A percentile compares a stretch with the other conserved stretches of the same genome.
These are phyloP conservation scores for Cryptosporidium tyzzeri DNA, from an alignment of 169 alveolate species.

Conservation along the genomic window DNA sequence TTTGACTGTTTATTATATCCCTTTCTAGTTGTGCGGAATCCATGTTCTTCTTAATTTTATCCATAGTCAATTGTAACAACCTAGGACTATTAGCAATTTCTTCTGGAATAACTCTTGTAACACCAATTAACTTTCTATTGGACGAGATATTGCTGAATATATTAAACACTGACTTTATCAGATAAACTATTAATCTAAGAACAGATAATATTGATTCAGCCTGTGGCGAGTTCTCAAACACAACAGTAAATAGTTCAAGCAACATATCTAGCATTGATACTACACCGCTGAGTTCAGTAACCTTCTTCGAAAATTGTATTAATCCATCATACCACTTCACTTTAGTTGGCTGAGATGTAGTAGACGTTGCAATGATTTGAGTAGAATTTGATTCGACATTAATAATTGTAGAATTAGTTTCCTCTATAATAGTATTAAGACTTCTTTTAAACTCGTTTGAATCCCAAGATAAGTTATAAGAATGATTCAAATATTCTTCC, in stretches of 20 bases:
- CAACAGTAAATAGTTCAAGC: constrained; percentile 22
- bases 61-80: constrained; percentile 15
- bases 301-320: constrained; percentile 40
- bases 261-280: constrained; percentile 64
- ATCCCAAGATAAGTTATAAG: constrained; percentile 27
- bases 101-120: constrained; percentile 54
- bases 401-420: background rate
- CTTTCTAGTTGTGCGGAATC: constrained; percentile 23
- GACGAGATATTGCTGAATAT: constrained; percentile 27
- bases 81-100: constrained; percentile 40
- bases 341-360: constrained; percentile 7
- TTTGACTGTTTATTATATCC: constrained; percentile 15
- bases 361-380: background rate
- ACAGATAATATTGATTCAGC: constrained; percentile 53
- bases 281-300: constrained; percentile 41
- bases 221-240: constrained; percentile 30
- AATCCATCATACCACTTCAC: constrained; percentile 74
- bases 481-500: constrained; percentile 18
- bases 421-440: background rate
- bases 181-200: constrained; percentile 40
- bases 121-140: constrained; percentile 27
- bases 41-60: constrained; percentile 11
- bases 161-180: constrained; percentile 45
- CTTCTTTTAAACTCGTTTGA: background rate
- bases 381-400: background rate